Evolutionary conservation across 2,329 filamentous ascomycete genomes (phyloP), one percentile per base, ranked within the genome.

Genomic region (Fusarium burgessii): DNA sequence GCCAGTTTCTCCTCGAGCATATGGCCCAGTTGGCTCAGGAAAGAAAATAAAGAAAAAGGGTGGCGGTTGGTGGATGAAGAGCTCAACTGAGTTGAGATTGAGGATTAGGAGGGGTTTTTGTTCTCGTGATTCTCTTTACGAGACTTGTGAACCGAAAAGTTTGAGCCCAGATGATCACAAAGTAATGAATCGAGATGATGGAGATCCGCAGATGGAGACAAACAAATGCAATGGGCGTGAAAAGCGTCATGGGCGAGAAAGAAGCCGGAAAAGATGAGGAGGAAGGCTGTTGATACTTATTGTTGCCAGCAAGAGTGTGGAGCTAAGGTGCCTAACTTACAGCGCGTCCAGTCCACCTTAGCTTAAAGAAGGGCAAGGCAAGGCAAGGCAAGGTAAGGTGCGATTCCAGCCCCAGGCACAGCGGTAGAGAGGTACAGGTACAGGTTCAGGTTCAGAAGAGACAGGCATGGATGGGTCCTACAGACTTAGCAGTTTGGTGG

Each of bases 201-300:
- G 49, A 51, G 41, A 17, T 33, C 46, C 23, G 43, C 23, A 62
- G 55, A 43, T 56, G 62, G n/a, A 62, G 54, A 38, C 29, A 43
- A 55, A 50, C 40, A 58, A 55, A 42, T 35, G 38, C 27, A 71
- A 59, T 64, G 57, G 20, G 46, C 60, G 49, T 49, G 62, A 60
- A 73, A 69, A 61, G 59, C 58, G 59, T 65, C 73, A 68, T 62
- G 59, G 69, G 46, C 64, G 61, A 75, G 65, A 59, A 64, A 66
- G 57, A 70, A 67, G 70, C 65, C 68, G 58, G 66, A 56, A 58
- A 66, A 62, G 72, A 68, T 68, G 74, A 74, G 72, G 74, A 74
- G 74, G 74, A 77, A 68, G 72, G 72, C 67, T 71, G 74, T 76
- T 74, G 74, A 76, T 76, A 77, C 74, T 76, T 76, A 76, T 77